Conservation (phyloP, 805 yeast species). For the Nakazawaea holstii region DNA sequence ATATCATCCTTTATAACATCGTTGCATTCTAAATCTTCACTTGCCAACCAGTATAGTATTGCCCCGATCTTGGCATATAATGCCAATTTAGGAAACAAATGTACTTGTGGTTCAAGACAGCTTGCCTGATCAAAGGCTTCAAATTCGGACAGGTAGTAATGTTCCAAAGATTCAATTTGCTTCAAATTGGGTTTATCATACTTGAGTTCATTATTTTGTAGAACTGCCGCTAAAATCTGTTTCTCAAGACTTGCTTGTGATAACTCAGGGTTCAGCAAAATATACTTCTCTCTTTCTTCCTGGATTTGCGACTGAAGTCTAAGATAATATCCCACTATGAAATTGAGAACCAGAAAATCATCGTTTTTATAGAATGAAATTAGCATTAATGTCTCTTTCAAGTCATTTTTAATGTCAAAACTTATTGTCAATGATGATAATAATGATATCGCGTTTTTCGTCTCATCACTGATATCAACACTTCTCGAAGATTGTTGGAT, state of each 20-base stretch:
- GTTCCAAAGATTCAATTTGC: not conserved
- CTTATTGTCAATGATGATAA: not conserved
- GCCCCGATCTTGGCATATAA: not conserved
- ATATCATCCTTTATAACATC: conserved; percentile 6
- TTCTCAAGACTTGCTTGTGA: not conserved
- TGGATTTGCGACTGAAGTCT: not conserved
- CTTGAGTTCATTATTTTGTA: not conserved
- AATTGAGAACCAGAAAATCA: conserved; percentile 3
- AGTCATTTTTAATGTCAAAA: not conserved
- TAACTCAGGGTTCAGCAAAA: not conserved
- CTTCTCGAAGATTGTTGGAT: not conserved
- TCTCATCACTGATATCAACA: not conserved
- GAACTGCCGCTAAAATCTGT: not conserved
- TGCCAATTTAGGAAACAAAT: not conserved
- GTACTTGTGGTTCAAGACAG: not conserved
- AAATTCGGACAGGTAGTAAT: not conserved
- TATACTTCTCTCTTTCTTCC: no score
- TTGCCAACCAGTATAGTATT: conserved; percentile 6
- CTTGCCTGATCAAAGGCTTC: not conserved
- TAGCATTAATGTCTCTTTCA: not conserved
- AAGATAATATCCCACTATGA: not conserved
- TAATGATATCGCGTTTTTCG: not conserved
- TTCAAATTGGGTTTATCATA: not conserved
- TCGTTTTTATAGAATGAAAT: not conserved
- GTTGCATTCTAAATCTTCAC: conserved; percentile 7